phyloP scores from a whole-genome alignment of 129 eudicot species.

The Dittrichia graveolens region DNA sequence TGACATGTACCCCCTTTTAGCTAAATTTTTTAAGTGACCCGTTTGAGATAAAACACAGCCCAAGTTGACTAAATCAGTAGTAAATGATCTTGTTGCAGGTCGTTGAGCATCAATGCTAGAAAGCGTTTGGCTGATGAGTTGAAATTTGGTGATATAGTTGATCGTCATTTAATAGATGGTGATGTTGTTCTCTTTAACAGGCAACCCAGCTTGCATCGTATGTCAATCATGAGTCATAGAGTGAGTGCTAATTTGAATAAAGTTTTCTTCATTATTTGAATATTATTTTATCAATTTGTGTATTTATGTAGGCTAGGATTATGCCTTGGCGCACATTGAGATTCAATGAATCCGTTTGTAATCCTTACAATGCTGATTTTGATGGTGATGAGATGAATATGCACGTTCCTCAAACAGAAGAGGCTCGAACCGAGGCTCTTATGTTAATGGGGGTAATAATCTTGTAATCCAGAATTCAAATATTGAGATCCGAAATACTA shows the following conservation, averaged over 20 bases:
- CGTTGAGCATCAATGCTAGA: conserved; percentile 53
- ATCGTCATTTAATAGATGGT: conserved; percentile 94
- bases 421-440: conserved; percentile 96
- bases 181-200: conserved; percentile 89
- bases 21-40: background rate
- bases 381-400: conserved; percentile 99
- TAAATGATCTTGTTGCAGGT: conserved; percentile 44
- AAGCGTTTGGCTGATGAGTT: conserved; percentile 81
- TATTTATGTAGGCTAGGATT: conserved; percentile 76
- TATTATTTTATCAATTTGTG: conserved; percentile 15
- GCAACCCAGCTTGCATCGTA: conserved; percentile 98
- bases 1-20: background rate
- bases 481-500: background rate
- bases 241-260: conserved; percentile 33
- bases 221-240: conserved; percentile 98
- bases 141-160: conserved; percentile 75
- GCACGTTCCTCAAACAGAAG: conserved; percentile 99
- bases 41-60: conserved; percentile 1
- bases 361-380: conserved; percentile 99
- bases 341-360: conserved; percentile 98
- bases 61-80: background rate
- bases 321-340: conserved; percentile 99
- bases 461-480: background rate
- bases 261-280: background rate
- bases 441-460: conserved; percentile 89